Evolutionary conservation across 2,329 filamentous ascomycete species (phyloP), one percentile per base, ranked within the genome.

Genomic region (Mycocentrospora acerina): DNA sequence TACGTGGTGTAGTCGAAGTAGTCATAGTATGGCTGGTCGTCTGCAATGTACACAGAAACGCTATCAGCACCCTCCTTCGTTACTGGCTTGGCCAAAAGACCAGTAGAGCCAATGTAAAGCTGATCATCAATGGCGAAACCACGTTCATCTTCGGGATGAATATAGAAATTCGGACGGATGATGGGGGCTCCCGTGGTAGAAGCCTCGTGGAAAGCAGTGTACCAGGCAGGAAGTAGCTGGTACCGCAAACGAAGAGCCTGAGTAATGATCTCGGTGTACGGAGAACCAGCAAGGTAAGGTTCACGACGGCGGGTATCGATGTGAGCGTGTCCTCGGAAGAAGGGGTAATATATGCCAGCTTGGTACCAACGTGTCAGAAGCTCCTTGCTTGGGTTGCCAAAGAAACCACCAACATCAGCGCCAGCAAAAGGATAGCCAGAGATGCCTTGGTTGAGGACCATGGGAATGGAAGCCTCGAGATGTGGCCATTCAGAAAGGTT

Each of bases 331-430:
- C 83, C 93, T 46, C 93, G 88, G 86, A 97, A 95, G 75, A 97
- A 98, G 7, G 93, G 93, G 67, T 97, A 97, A 76, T 95, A 98
- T 39, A 88, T 88, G 46, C 93, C 93, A 24, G 90, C 83, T 69
- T 98, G 93, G 70, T 95, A 98, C 93, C 93, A 98, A 26, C 93
- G 83, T 9, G 88, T 87, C 54, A 95, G 78, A 15, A 98, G 80
- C 44, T 98, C 91, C 60, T 90, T 90, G 57, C 87, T 87, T 0
- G 93, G 93, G 69, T 98, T 96, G 39, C 93, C 91, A 59, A 98
- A 98, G 78, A 98, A 98, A 18, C 93, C 93, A 40, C 90, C 93
- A 33, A 98, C 90, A 70, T 98, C 93, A 35, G 93, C 93, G 38
- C 93, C 93, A 1, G 89, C 83, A 60, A 97, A 97, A 9, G 93